phyloP scores from a whole-genome alignment of 352 stramenopile species.

The Phytophthora foliorum region DNA sequence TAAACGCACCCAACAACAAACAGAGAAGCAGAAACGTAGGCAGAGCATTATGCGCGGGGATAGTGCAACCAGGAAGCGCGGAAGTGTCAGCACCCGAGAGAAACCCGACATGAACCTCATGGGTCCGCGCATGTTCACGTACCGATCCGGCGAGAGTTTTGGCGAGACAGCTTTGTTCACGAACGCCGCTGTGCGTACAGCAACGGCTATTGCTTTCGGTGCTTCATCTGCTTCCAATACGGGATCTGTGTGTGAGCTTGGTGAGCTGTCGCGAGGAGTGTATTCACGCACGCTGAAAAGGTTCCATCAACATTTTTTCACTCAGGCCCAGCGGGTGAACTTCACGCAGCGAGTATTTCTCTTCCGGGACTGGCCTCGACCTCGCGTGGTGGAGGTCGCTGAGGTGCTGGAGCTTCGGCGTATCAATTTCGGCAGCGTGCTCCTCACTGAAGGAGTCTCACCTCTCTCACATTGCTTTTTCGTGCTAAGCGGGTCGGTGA shows the following conservation, averaged over 20 bases:
- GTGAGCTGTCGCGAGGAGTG: slow-evolving; percentile 55
- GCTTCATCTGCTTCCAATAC: slow-evolving; percentile 6
- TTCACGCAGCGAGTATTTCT: slow-evolving; percentile 61
- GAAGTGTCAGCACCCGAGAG: slow-evolving; percentile 10
- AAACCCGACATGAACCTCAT: slow-evolving; percentile 36
- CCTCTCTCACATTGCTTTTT: slow-evolving; percentile 44
- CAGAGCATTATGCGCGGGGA: slow-evolving; percentile 7
- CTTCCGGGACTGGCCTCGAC: slow-evolving; percentile 56
- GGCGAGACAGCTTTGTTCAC: slow-evolving; percentile 69
- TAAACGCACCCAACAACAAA: slow-evolving; percentile 33
- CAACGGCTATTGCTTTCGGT: slow-evolving; percentile 57
- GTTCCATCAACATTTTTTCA: slow-evolving; percentile 61
- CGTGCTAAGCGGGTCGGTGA: slow-evolving; percentile 50
- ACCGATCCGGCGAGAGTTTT: slow-evolving; percentile 58
- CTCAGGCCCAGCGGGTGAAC: slow-evolving; percentile 57
- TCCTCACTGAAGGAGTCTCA: slow-evolving; percentile 41
- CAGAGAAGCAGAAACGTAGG: slow-evolving; percentile 34
- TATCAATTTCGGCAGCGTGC: slow-evolving; percentile 51
- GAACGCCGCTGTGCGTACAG: slow-evolving; percentile 56
- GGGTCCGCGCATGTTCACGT: slow-evolving; percentile 59
- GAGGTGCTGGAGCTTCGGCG: slow-evolving; percentile 55
- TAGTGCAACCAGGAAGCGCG: slow-evolving; percentile 3
- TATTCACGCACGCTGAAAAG: slow-evolving; percentile 59
- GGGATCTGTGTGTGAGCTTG: slow-evolving; percentile 50
- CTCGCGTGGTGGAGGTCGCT: slow-evolving; percentile 46